Conservation (phyloP, 441 rosid genomes). For the Sinapis alba region DNA sequence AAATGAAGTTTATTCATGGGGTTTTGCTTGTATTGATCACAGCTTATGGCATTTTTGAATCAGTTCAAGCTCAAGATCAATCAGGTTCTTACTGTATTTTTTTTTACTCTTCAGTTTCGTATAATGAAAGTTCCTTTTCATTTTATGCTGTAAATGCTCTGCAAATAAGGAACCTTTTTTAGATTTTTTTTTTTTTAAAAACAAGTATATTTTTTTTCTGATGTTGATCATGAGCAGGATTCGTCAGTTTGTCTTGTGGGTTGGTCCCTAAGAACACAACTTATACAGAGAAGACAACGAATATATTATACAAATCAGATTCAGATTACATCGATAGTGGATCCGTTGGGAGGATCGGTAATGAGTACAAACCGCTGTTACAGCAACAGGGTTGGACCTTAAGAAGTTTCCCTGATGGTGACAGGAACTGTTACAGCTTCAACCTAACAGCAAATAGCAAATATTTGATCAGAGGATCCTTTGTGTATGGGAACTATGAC, state of each 20-base stretch:
- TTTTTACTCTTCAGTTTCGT: no score
- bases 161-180: not conserved
- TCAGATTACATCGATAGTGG: conserved; percentile 26
- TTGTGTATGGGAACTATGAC: conserved; percentile 46
- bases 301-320: conserved; percentile 43
- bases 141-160: not conserved
- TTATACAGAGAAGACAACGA: conserved; percentile 27
- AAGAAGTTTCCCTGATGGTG: conserved; percentile 47
- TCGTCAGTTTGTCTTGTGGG: conserved; percentile 50
- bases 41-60: conserved; percentile 12
- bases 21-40: conserved; percentile 4
- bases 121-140: not conserved
- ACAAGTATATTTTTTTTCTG: no score
- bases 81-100: conserved; percentile 22
- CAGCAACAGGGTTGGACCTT: conserved; percentile 35
- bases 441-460: conserved; percentile 19
- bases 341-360: not conserved
- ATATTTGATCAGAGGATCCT: conserved; percentile 41
- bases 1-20: conserved; percentile 15
- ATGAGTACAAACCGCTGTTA: not conserved
- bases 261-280: not conserved
- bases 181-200: not conserved
- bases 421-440: conserved; percentile 45
- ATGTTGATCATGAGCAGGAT: conserved; percentile 33
- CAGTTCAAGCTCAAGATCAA: conserved; percentile 37